Evolutionary conservation across 192 early-diverging fungal genomes (phyloP).

Genomic region (Mortierella hygrophila): DNA sequence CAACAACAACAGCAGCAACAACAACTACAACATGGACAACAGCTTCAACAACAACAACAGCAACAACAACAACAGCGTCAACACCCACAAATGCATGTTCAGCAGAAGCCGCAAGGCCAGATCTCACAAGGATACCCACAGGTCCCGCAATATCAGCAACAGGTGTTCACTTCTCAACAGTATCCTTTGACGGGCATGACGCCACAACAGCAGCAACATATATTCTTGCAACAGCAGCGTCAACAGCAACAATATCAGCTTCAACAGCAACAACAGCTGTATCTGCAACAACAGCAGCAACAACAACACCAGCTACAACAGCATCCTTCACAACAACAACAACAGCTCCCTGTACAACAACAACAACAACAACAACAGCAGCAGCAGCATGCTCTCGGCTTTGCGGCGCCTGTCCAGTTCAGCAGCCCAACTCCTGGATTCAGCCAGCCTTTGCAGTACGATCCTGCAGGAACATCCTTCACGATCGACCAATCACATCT

Average conservation of each 20-base stretch:
- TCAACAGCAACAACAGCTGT: conserved; percentile 13
- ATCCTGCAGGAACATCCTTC: conserved; percentile 20
- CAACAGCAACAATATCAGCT: conserved; percentile 23
- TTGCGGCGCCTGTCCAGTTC: conserved; percentile 24
- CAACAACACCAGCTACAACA: conserved; percentile 20
- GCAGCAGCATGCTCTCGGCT: conserved; percentile 24
- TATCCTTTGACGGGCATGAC: conserved; percentile 13
- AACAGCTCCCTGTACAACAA: conserved; percentile 17
- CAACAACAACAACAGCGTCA: background rate
- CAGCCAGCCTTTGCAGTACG: conserved; percentile 32
- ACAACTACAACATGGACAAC: conserved; percentile 7
- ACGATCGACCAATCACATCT: conserved; percentile 36
- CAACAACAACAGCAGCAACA: conserved; percentile 24
- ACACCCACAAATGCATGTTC: background rate
- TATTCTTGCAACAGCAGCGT: conserved; percentile 20
- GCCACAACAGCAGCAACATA: conserved; percentile 21
- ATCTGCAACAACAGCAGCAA: conserved; percentile 13
- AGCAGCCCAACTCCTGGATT: conserved; percentile 31
- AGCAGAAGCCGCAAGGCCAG: conserved; percentile 29
- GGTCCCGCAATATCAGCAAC: conserved; percentile 18
- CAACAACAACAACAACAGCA: conserved; percentile 19
- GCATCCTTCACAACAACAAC: conserved; percentile 18
- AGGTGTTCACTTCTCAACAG: conserved; percentile 17
- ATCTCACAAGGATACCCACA: conserved; percentile 18
- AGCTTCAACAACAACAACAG: conserved; percentile 4